Evolutionary conservation across 2,329 filamentous ascomycete species (phyloP).

Genomic region (Penicillium sp.): DNA sequence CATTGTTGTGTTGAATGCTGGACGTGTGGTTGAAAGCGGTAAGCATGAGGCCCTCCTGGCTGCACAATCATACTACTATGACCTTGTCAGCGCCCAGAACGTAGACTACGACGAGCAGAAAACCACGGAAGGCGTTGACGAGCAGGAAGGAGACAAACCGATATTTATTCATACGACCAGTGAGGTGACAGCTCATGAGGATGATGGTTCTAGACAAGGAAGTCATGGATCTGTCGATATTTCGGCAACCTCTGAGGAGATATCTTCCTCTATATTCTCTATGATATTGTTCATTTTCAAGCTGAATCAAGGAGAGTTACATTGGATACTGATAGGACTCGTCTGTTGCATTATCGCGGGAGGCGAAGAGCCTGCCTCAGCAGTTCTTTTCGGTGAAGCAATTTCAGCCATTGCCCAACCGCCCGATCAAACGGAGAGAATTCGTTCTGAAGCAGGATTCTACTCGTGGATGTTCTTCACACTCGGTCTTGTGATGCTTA

Average conservation of each 20-base stretch:
- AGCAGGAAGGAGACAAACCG: conserved; percentile 17
- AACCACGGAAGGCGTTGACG: conserved; percentile 5
- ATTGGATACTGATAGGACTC: conserved; percentile 69
- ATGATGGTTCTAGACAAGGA: conserved; percentile 39
- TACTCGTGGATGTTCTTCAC: conserved; percentile 88
- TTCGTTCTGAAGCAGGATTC: conserved; percentile 71
- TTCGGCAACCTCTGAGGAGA: conserved; percentile 64
- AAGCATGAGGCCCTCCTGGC: conserved; percentile 38
- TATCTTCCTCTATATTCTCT: conserved; percentile 67
- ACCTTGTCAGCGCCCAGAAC: conserved; percentile 48
- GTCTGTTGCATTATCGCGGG: conserved; percentile 73
- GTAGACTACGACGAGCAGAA: conserved; percentile 56
- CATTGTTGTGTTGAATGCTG: conserved; percentile 44
- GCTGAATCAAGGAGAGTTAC: conserved; percentile 72
- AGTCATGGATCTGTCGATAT: conserved; percentile 54
- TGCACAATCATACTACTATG: conserved; percentile 36
- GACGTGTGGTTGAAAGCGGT: conserved; percentile 43
- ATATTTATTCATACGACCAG: conserved; percentile 14
- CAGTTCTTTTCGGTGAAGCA: conserved; percentile 84
- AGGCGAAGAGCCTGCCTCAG: conserved; percentile 70
- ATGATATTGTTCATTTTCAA: conserved; percentile 73
- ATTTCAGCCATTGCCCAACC: conserved; percentile 67
- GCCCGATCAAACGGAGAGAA: conserved; percentile 47
- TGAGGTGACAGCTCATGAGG: conserved; percentile 22
- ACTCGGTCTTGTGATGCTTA: conserved; percentile 68